Evolutionary conservation across 2,329 filamentous ascomycete species (phyloP).

Genomic region (Botrytis aclada): DNA sequence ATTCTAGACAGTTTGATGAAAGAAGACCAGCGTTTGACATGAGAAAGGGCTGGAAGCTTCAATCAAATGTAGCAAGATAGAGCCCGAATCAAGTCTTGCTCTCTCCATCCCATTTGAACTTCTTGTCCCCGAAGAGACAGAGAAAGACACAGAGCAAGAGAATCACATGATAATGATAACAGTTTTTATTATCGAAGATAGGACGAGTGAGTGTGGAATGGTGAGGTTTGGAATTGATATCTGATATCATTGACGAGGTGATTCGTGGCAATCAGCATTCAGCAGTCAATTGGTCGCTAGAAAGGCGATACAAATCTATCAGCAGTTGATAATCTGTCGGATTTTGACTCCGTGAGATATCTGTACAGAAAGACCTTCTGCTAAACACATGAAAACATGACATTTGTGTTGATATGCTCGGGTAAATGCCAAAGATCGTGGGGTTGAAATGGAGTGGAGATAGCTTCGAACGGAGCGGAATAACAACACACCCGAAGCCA

Average conservation of each 20-base stretch:
- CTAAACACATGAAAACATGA: neutral
- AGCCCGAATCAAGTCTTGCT: neutral
- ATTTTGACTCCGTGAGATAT: accelerated
- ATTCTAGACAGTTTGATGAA: neutral
- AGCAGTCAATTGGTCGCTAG: neutral
- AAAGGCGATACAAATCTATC: neutral
- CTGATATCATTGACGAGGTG: neutral
- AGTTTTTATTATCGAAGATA: neutral
- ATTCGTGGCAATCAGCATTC: neutral
- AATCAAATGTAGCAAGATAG: neutral
- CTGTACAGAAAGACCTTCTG: neutral
- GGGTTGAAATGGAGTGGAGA: neutral
- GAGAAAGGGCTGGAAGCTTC: neutral
- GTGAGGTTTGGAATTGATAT: neutral
- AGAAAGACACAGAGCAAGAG: neutral
- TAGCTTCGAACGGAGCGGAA: neutral
- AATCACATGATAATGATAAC: neutral
- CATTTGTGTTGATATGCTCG: neutral
- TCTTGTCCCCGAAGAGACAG: no score
- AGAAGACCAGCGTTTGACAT: neutral
- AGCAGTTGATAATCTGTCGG: neutral
- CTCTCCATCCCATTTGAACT: neutral
- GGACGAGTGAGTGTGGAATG: neutral
- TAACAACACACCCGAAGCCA: neutral
- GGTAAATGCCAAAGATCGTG: neutral